These are phyloP conservation scores for Podospora pseudocomata DNA, from an alignment of 495 filamentous ascomycete species.

Conservation along the genomic window DNA sequence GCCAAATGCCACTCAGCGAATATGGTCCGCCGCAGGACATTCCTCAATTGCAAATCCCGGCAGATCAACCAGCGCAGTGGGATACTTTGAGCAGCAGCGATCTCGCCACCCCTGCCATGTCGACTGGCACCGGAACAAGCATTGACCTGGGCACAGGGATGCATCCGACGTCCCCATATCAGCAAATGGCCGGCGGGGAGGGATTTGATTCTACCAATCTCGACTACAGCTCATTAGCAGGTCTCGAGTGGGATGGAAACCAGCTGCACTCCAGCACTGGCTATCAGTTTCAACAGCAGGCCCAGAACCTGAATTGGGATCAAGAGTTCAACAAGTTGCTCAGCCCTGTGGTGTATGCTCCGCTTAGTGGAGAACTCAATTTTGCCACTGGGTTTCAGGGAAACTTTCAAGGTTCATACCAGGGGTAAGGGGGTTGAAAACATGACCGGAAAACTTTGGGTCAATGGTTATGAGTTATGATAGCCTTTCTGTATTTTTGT, in stretches of 20 bases:
- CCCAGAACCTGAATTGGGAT: constrained; percentile 11
- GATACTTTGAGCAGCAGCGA: neutral
- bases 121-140: neutral
- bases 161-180: neutral
- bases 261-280: neutral
- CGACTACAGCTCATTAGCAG: neutral
- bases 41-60: neutral
- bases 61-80: neutral
- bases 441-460: neutral
- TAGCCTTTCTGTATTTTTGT: neutral
- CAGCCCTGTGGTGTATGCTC: constrained; percentile 10
- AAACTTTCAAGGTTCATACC: neutral
- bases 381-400: neutral
- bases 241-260: neutral
- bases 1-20: constrained; percentile 28
- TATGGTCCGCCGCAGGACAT: constrained; percentile 22
- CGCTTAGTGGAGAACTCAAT: neutral
- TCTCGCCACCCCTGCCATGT: neutral
- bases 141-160: neutral
- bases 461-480: neutral
- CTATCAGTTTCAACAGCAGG: neutral
- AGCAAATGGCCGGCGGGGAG: neutral
- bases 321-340: constrained; percentile 14
- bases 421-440: neutral
- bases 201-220: neutral